Percentiles rank a stretch among this genome's conserved stretches.
These are phyloP conservation scores for Calocybe gambosa DNA, from an alignment of 1,284 basidiomycete genomes.

Conservation along the genomic window DNA sequence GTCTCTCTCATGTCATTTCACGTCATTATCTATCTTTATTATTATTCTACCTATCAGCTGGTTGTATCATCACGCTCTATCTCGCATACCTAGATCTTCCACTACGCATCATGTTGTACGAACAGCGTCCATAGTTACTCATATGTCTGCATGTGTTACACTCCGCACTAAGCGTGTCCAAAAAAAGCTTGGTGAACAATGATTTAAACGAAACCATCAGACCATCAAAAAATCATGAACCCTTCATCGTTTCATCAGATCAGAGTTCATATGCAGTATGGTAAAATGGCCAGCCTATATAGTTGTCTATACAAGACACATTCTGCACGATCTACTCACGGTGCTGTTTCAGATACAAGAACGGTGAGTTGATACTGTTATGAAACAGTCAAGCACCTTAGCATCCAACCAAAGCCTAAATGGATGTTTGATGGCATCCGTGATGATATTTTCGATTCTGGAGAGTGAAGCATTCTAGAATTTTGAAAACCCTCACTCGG, in stretches of 20 bases:
- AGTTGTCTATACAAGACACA: too few species aligned
- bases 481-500: too few species aligned
- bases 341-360: too few species aligned
- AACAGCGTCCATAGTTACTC: conserved; percentile 6
- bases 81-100: conserved; percentile 5
- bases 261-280: neutral
- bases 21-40: conserved; percentile 14
- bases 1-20: neutral
- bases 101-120: conserved; percentile 8
- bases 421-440: too few species aligned
- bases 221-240: neutral
- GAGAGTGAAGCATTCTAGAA: too few species aligned
- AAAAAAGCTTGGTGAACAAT: neutral
- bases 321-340: too few species aligned
- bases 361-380: too few species aligned
- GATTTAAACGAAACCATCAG: conserved; percentile 4
- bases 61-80: conserved; percentile 5
- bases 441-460: too few species aligned
- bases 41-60: conserved; percentile 2
- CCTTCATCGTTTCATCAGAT: conserved; percentile 3
- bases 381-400: too few species aligned
- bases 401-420: too few species aligned
- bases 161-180: neutral
- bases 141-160: neutral
- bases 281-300: too few species aligned